Conservation (phyloP, 768 basidiomycete species). For the Leucosporidium yakuticum region DNA sequence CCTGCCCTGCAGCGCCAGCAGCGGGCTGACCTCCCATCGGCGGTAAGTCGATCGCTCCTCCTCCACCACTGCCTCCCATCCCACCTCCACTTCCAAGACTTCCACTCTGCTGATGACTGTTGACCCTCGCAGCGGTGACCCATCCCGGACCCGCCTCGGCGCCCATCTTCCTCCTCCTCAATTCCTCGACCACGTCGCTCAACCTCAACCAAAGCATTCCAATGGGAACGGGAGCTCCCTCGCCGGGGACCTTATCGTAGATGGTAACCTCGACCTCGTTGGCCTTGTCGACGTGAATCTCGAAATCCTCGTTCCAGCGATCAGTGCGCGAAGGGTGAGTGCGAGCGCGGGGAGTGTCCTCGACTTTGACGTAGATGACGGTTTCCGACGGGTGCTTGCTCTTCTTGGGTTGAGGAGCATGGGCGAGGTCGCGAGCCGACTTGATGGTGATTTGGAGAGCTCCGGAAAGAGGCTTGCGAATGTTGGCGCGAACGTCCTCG, state of each 20-base stretch:
- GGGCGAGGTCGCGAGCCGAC: conserved; percentile 88
- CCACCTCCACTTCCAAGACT: conserved; percentile 25
- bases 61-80: background rate
- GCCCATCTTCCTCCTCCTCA: conserved; percentile 83
- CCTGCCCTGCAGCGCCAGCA: background rate
- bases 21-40: conserved; percentile 2
- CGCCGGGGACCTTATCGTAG: conserved; percentile 72
- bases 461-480: conserved; percentile 92
- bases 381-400: conserved; percentile 55
- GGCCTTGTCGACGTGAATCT: conserved; percentile 92
- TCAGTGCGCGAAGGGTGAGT: conserved; percentile 91
- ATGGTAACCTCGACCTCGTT: conserved; percentile 97
- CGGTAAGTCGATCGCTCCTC: background rate
- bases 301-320: conserved; percentile 96
- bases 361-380: conserved; percentile 87
- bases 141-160: conserved; percentile 80
- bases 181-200: conserved; percentile 85
- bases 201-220: conserved; percentile 93
- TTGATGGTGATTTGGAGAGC: conserved; percentile 82
- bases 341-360: conserved; percentile 84
- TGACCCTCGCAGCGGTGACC: conserved; percentile 84
- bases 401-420: conserved; percentile 64
- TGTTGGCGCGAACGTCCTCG: conserved; percentile 83
- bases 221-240: conserved; percentile 75
- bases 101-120: conserved; percentile 55